Evolutionary conservation across 2,329 filamentous ascomycete genomes (phyloP).

Genomic region (Trematosphaeria pertusa): DNA sequence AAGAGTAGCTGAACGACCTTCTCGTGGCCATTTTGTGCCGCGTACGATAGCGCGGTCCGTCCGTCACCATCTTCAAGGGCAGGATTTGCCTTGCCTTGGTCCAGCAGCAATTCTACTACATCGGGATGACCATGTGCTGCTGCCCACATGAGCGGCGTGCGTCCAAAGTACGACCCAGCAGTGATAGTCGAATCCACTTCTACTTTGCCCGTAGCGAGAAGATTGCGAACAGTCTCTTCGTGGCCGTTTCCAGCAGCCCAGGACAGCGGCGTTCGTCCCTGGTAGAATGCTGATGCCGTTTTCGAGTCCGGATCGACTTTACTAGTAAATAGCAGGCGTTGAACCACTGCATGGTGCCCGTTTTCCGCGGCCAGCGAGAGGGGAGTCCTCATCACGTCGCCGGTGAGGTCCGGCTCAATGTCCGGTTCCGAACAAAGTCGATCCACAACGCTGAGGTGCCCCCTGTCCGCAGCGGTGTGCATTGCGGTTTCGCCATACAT

Average conservation of each 20-base stretch:
- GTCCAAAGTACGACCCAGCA: not conserved
- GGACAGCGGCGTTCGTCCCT: conserved; percentile 5
- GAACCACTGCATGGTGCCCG: not conserved
- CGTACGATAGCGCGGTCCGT: not conserved
- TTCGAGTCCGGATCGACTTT: conserved; percentile 1
- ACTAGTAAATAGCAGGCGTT: not conserved
- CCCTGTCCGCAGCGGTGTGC: not conserved
- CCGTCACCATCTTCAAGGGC: not conserved
- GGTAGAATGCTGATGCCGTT: not conserved
- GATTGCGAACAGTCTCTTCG: not conserved
- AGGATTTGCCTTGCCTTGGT: not conserved
- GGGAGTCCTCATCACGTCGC: not conserved
- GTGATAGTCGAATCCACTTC: not conserved
- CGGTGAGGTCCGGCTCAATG: not conserved
- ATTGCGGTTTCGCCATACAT: conserved; percentile 5
- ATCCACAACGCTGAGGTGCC: not conserved
- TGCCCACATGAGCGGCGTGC: conserved; percentile 5
- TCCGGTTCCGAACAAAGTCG: not conserved
- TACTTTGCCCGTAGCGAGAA: not conserved
- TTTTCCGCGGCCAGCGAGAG: conserved; percentile 7
- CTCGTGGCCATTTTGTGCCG: conserved; percentile 1
- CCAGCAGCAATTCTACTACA: conserved; percentile 1
- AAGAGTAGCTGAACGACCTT: not conserved
- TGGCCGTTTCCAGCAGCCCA: conserved; percentile 6
- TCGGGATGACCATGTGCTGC: conserved; percentile 1